These are phyloP conservation scores for Nepenthes alata DNA, from an alignment of 179 eudicot species.

Conservation along the genomic window DNA sequence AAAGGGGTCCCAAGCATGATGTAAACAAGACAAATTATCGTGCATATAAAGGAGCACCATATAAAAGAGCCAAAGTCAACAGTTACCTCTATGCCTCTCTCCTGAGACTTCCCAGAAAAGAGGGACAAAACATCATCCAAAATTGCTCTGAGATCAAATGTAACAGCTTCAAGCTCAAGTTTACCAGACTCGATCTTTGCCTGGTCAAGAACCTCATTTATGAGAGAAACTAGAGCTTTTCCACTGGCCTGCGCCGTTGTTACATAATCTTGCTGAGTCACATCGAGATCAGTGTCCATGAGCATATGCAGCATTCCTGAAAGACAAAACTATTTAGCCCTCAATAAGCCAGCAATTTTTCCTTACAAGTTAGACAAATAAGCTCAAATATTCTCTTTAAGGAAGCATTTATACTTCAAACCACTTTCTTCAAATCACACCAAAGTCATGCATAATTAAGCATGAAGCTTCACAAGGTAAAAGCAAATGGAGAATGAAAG, in stretches of 20 bases:
- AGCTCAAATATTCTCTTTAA: neutral
- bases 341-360: neutral
- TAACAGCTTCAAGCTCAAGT: slow-evolving; percentile 72
- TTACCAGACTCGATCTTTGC: slow-evolving; percentile 84
- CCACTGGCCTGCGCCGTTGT: slow-evolving; percentile 84
- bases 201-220: slow-evolving; percentile 79
- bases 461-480: too few relatives aligned
- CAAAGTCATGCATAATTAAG: neutral
- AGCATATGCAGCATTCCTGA: slow-evolving; percentile 88
- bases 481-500: neutral
- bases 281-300: slow-evolving; percentile 69
- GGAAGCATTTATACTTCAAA: neutral
- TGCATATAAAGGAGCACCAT: too few relatives aligned
- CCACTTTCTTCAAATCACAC: neutral
- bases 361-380: neutral
- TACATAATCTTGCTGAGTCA: slow-evolving; percentile 80
- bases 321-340: slow-evolving; percentile 1
- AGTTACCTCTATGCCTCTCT: slow-evolving; percentile 74
- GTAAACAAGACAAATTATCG: too few relatives aligned
- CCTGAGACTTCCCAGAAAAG: slow-evolving; percentile 76
- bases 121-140: slow-evolving; percentile 71
- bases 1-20: too few relatives aligned
- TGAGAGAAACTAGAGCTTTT: slow-evolving; percentile 68
- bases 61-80: too few relatives aligned
- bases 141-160: slow-evolving; percentile 54